A percentile compares a stretch with the other conserved stretches of the same genome.
These are phyloP conservation scores for Ophiostoma montium DNA, from an alignment of 2,329 filamentous ascomycete species.

Conservation along the genomic window DNA sequence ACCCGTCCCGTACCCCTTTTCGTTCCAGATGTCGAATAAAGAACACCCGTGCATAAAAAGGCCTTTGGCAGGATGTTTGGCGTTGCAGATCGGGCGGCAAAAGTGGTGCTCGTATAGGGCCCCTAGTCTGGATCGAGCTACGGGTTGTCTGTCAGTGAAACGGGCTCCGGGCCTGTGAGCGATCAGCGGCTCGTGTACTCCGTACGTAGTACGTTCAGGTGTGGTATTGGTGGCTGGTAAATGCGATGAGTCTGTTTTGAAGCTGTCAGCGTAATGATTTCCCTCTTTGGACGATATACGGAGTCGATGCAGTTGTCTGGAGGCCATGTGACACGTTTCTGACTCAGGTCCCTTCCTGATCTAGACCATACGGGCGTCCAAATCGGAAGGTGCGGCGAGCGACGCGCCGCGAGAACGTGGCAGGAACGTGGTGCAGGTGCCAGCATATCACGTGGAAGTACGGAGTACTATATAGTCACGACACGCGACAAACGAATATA, in stretches of 20 bases:
- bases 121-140: conserved; percentile 3
- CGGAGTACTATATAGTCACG: too few relatives aligned
- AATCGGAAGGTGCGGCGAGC: background rate
- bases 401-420: background rate
- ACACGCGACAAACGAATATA: too few relatives aligned
- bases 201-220: too few relatives aligned
- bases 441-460: background rate
- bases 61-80: conserved; percentile 4
- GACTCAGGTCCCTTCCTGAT: background rate
- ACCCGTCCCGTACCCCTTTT: background rate
- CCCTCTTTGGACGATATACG: background rate
- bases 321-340: background rate
- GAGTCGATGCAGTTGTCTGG: background rate
- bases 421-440: too few relatives aligned
- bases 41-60: conserved; percentile 5
- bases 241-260: too few relatives aligned
- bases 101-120: conserved; percentile 2
- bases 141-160: background rate
- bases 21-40: background rate
- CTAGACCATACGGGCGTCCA: background rate
- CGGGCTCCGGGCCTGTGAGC: background rate
- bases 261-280: background rate
- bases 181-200: too few relatives aligned
- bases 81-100: conserved; percentile 12
- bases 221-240: too few relatives aligned